Evolutionary conservation across 2,329 filamentous ascomycete genomes (phyloP).

Genomic region (Colletotrichum salicis): DNA sequence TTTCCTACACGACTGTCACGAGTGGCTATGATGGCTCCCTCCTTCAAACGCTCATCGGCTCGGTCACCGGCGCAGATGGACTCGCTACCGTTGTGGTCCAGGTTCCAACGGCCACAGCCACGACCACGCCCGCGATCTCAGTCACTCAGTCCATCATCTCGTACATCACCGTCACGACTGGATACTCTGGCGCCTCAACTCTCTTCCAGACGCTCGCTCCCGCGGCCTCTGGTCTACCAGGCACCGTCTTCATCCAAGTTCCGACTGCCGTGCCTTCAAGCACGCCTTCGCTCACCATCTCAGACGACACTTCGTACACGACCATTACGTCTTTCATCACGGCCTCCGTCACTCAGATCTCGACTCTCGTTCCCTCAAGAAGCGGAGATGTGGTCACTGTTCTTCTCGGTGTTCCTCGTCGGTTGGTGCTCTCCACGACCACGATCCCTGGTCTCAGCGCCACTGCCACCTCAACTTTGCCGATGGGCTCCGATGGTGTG

Average conservation of each 20-base stretch:
- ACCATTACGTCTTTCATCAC: slow-evolving; percentile 7
- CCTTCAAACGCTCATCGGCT: slow-evolving; percentile 12
- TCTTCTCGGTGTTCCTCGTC: slow-evolving; percentile 1
- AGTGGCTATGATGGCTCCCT: slow-evolving; percentile 16
- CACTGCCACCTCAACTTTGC: slow-evolving; percentile 8
- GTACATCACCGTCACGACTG: slow-evolving; percentile 26
- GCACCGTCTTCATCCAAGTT: slow-evolving; percentile 20
- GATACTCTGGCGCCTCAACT: slow-evolving; percentile 7
- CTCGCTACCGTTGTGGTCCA: slow-evolving; percentile 21
- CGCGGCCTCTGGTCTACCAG: slow-evolving; percentile 25
- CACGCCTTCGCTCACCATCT: neutral
- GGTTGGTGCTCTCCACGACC: neutral
- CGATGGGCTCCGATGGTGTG: slow-evolving; percentile 14
- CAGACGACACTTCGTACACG: neutral
- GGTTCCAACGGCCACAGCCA: neutral
- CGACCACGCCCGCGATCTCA: neutral
- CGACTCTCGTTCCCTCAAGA: slow-evolving; percentile 2
- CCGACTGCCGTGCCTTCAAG: slow-evolving; percentile 2
- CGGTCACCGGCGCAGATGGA: slow-evolving; percentile 19
- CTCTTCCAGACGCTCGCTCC: slow-evolving; percentile 17
- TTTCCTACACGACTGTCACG: slow-evolving; percentile 25
- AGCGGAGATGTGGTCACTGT: neutral
- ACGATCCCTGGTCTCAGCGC: neutral
- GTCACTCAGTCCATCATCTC: slow-evolving; percentile 19
- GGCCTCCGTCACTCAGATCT: neutral